These are phyloP conservation scores for Halophytophthora polymorphica DNA, from an alignment of 352 stramenopile species.

Conservation along the genomic window DNA sequence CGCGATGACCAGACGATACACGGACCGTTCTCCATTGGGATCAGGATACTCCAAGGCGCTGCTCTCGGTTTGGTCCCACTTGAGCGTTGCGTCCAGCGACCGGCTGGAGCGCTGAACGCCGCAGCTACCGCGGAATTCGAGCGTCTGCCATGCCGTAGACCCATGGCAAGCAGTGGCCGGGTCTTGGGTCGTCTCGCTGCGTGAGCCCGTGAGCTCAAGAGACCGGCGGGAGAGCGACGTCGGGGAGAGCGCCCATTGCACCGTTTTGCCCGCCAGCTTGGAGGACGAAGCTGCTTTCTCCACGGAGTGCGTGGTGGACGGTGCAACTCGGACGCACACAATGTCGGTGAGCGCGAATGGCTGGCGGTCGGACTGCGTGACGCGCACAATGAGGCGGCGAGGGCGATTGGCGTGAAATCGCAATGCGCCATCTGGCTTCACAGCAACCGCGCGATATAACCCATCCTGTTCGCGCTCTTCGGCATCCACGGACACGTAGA, in stretches of 20 bases:
- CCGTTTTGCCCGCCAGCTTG: constrained; percentile 35
- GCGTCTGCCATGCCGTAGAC: constrained; percentile 26
- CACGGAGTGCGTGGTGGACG: constrained; percentile 22
- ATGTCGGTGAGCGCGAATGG: constrained; percentile 47
- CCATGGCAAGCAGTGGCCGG: constrained; percentile 8
- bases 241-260: constrained; percentile 35
- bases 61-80: constrained; percentile 43
- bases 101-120: constrained; percentile 40
- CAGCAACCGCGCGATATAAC: constrained; percentile 57
- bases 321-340: constrained; percentile 39
- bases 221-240: constrained; percentile 11
- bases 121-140: constrained; percentile 31
- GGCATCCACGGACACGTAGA: constrained; percentile 77
- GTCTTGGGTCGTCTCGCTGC: not conserved
- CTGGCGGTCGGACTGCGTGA: constrained; percentile 68
- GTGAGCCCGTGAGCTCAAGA: too few relatives aligned
- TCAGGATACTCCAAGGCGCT: constrained; percentile 34
- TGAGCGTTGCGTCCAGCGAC: constrained; percentile 45
- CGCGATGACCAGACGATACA: constrained; percentile 60
- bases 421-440: constrained; percentile 67
- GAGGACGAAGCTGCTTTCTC: constrained; percentile 30
- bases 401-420: constrained; percentile 60
- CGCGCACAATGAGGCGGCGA: constrained; percentile 48
- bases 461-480: constrained; percentile 67
- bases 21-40: constrained; percentile 36